These are phyloP conservation scores for Pulveroboletus sp. DNA, from an alignment of 768 basidiomycete species.

Conservation along the genomic window DNA sequence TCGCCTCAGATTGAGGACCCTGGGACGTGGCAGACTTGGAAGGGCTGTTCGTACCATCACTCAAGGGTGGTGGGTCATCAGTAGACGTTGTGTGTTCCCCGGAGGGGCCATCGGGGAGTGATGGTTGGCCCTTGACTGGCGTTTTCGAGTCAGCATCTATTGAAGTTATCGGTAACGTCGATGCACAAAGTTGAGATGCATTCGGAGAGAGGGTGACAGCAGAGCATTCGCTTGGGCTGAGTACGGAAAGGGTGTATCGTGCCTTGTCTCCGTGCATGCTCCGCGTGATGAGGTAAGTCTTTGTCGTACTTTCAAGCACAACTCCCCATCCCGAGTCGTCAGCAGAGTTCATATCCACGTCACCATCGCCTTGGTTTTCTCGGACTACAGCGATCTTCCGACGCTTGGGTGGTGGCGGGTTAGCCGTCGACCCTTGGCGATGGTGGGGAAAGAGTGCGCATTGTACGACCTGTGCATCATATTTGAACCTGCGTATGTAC, in stretches of 20 bases:
- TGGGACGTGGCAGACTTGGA: background rate
- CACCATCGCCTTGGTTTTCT: slow-evolving; percentile 8
- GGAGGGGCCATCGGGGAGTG: background rate
- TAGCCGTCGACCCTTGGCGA: slow-evolving; percentile 10
- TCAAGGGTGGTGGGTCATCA: background rate
- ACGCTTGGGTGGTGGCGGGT: slow-evolving; percentile 22
- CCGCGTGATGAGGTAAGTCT: slow-evolving; percentile 21
- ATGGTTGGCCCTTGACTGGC: background rate
- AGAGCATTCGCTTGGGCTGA: slow-evolving; percentile 1
- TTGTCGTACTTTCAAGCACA: slow-evolving; percentile 23
- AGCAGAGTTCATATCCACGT: slow-evolving; percentile 6
- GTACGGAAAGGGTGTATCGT: slow-evolving; percentile 18
- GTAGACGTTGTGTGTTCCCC: background rate
- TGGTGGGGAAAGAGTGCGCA: slow-evolving; percentile 42
- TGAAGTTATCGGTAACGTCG: background rate
- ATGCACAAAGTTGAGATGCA: background rate
- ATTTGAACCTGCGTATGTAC: slow-evolving; percentile 44
- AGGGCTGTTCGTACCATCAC: background rate
- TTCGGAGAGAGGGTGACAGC: background rate
- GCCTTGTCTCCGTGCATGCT: slow-evolving; percentile 4
- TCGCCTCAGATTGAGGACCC: background rate
- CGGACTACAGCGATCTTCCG: slow-evolving; percentile 17
- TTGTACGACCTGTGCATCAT: slow-evolving; percentile 40
- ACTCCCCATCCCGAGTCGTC: slow-evolving; percentile 15
- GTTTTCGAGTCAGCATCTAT: slow-evolving; percentile 3